These are phyloP conservation scores for Trichocomaceae sp. DNA, from an alignment of 2,329 filamentous ascomycete genomes.

Conservation along the genomic window DNA sequence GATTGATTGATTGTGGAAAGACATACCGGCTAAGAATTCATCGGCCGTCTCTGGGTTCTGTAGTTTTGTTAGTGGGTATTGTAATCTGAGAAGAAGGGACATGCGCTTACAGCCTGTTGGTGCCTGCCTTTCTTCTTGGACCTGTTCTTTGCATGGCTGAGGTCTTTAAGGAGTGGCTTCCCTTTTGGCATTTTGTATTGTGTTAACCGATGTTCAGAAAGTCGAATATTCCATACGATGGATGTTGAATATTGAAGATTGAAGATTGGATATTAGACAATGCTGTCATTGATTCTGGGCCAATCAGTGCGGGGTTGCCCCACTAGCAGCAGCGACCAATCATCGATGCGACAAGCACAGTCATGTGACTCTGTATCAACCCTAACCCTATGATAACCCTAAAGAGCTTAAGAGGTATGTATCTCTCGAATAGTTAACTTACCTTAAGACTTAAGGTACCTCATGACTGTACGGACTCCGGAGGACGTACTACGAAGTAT, in stretches of 20 bases:
- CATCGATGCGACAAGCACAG: not conserved
- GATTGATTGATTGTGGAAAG: not conserved
- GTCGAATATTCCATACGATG: too few relatives aligned
- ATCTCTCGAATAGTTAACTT: too few relatives aligned
- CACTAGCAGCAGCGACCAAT: not conserved
- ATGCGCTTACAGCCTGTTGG: constrained; percentile 30
- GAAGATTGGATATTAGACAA: too few relatives aligned
- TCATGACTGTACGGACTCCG: too few relatives aligned
- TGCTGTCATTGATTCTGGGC: not conserved
- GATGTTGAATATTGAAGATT: too few relatives aligned
- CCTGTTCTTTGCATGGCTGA: constrained; percentile 39
- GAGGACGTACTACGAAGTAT: too few relatives aligned
- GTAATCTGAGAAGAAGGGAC: too few relatives aligned
- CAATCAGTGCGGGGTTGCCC: not conserved
- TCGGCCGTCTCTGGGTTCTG: constrained; percentile 56
- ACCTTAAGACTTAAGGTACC: too few relatives aligned
- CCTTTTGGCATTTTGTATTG: constrained; percentile 32
- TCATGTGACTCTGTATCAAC: not conserved
- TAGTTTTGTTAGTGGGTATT: not conserved
- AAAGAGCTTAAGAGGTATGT: too few relatives aligned
- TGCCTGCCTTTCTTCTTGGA: constrained; percentile 13
- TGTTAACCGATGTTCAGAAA: not conserved
- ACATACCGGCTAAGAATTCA: constrained; percentile 57
- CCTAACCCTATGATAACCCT: not conserved
- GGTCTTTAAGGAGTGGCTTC: constrained; percentile 35